These are phyloP conservation scores for Melianthus villosus DNA, from an alignment of 441 rosid genomes.

Conservation along the genomic window DNA sequence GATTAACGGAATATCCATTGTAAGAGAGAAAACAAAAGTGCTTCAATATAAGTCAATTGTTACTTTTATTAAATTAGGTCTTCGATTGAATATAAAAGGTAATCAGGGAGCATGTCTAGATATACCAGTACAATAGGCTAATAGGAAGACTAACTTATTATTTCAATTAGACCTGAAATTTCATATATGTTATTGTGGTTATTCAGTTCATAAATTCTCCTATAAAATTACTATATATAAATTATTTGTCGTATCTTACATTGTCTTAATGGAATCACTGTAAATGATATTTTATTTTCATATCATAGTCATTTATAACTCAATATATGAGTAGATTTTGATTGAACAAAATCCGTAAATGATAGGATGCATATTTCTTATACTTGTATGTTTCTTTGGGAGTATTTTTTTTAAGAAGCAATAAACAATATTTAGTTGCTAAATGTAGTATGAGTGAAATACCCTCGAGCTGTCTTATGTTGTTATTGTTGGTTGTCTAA, in stretches of 20 bases:
- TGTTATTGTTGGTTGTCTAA: too few species aligned
- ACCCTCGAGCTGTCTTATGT: too few species aligned
- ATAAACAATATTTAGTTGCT: too few species aligned
- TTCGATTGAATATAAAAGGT: not conserved
- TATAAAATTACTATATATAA: not conserved
- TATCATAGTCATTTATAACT: too few species aligned
- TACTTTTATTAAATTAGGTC: not conserved
- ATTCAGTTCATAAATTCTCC: slow-evolving; percentile 3
- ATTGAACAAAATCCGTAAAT: too few species aligned
- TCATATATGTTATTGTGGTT: not conserved
- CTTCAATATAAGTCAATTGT: not conserved
- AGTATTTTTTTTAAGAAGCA: too few species aligned
- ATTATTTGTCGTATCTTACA: not conserved
- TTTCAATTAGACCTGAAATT: not conserved
- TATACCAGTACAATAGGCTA: too few species aligned
- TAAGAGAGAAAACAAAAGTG: not conserved
- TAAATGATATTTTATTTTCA: not conserved
- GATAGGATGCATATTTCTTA: too few species aligned
- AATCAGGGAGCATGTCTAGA: too few species aligned
- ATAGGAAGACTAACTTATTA: not conserved
- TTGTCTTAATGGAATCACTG: not conserved
- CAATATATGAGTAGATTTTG: not conserved
- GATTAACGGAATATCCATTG: slow-evolving; percentile 1
- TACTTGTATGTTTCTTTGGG: too few species aligned
- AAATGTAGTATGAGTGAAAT: too few species aligned